These are phyloP conservation scores for Suillus occidentalis DNA, from an alignment of 768 basidiomycete genomes.

Conservation along the genomic window DNA sequence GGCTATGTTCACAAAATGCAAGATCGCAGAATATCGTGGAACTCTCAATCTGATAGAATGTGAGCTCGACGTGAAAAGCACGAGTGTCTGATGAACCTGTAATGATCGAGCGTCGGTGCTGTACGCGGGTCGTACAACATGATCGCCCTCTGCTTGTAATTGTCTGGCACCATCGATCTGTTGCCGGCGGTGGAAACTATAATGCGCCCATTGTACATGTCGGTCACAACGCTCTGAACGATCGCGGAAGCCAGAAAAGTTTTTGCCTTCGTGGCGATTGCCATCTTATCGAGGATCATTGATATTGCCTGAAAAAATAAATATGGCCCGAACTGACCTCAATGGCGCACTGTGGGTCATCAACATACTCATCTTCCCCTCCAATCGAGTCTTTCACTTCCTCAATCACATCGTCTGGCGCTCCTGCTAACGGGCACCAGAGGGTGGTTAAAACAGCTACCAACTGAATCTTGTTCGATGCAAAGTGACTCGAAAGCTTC, in stretches of 20 bases:
- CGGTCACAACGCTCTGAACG: conserved; percentile 83
- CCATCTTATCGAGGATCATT: conserved; percentile 55
- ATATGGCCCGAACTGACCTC: conserved; percentile 56
- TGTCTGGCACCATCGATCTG: conserved; percentile 83
- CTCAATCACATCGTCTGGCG: conserved; percentile 61
- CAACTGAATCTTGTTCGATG: conserved; percentile 72
- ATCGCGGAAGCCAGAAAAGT: conserved; percentile 80
- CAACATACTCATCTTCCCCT: conserved; percentile 54
- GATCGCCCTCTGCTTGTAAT: conserved; percentile 79
- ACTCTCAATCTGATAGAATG: conserved; percentile 62
- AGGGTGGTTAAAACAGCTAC: conserved; percentile 74
- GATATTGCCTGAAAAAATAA: not conserved
- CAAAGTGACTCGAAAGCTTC: conserved; percentile 78
- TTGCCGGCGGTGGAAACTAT: conserved; percentile 60
- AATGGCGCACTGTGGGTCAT: conserved; percentile 77
- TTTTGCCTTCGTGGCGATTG: conserved; percentile 84
- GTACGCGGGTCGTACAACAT: conserved; percentile 67
- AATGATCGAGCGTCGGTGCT: conserved; percentile 81
- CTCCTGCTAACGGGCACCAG: conserved; percentile 86
- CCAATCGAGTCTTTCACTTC: conserved; percentile 61
- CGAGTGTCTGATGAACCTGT: conserved; percentile 46
- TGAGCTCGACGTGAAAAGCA: conserved; percentile 6
- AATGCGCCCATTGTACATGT: conserved; percentile 82
- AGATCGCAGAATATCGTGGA: conserved; percentile 72
- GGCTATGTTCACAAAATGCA: conserved; percentile 79